These are phyloP conservation scores for Chalciporus sp. DNA, from an alignment of 1,284 basidiomycete genomes.

Conservation along the genomic window DNA sequence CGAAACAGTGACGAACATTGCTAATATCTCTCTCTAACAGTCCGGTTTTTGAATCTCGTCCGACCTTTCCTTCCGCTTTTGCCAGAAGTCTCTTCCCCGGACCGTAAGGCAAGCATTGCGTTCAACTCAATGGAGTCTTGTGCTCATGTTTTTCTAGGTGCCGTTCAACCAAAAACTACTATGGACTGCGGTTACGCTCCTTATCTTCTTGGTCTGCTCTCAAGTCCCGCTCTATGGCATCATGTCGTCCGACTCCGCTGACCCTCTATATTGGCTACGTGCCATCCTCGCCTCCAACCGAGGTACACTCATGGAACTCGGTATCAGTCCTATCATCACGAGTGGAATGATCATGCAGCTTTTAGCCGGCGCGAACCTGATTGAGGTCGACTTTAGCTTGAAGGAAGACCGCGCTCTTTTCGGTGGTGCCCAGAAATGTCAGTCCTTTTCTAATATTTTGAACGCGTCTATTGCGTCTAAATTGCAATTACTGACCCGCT, in stretches of 20 bases:
- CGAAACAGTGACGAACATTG: not conserved
- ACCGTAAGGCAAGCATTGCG: slow-evolving; percentile 75
- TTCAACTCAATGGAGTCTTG: slow-evolving; percentile 4
- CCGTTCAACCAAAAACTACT: slow-evolving; percentile 95
- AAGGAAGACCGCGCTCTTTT: slow-evolving; percentile 98
- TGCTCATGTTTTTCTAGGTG: slow-evolving; percentile 52
- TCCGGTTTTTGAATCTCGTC: slow-evolving; percentile 95
- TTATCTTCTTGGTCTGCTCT: slow-evolving; percentile 97
- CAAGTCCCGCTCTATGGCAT: slow-evolving; percentile 97
- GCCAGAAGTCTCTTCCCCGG: slow-evolving; percentile 94
- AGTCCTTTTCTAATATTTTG: slow-evolving; percentile 28
- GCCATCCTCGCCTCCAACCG: slow-evolving; percentile 98
- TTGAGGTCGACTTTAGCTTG: slow-evolving; percentile 96
- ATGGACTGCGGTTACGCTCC: slow-evolving; percentile 96
- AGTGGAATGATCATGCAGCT: slow-evolving; percentile 99
- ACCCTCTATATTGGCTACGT: slow-evolving; percentile 99
- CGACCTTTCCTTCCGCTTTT: slow-evolving; percentile 92
- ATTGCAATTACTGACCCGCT: not conserved
- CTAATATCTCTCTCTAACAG: slow-evolving; percentile 39
- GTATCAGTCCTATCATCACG: slow-evolving; percentile 97
- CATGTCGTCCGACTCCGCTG: slow-evolving; percentile 97
- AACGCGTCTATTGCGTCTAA: not conserved
- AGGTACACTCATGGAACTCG: slow-evolving; percentile 98
- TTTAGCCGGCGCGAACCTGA: slow-evolving; percentile 94
- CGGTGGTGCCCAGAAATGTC: slow-evolving; percentile 96